Evolutionary conservation across 2,329 filamentous ascomycete species (phyloP).

Genomic region (Periconia macrospinosa): DNA sequence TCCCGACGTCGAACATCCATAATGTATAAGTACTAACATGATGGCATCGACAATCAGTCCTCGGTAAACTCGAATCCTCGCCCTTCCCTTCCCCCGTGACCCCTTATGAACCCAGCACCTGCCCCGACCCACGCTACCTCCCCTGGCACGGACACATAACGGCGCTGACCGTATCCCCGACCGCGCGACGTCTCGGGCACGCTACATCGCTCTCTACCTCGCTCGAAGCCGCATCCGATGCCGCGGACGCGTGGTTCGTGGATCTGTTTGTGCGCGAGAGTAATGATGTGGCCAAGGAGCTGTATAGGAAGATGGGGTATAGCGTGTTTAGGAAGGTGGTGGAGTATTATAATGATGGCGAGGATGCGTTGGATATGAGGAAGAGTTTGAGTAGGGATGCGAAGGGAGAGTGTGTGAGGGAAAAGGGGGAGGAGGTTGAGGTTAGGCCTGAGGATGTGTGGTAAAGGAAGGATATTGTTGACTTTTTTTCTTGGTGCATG

Average conservation of each 20-base stretch:
- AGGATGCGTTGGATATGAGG: conserved; percentile 97
- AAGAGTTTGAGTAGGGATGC: conserved; percentile 84
- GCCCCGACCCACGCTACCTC: conserved; percentile 69
- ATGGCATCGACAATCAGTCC: conserved; percentile 61
- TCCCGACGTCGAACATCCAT: too few relatives aligned
- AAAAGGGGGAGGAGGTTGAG: conserved; percentile 75
- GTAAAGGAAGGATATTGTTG: conserved; percentile 47
- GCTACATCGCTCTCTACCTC: conserved; percentile 80
- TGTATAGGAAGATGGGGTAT: conserved; percentile 90
- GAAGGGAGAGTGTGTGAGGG: conserved; percentile 73
- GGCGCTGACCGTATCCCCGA: conserved; percentile 86
- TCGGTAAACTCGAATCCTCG: conserved; percentile 89
- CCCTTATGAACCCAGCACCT: conserved; percentile 64
- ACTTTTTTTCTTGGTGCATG: too few relatives aligned
- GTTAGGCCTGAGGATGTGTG: conserved; percentile 87
- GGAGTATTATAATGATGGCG: conserved; percentile 92
- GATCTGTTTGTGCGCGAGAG: conserved; percentile 91
- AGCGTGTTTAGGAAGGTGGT: conserved; percentile 86
- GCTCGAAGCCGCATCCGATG: conserved; percentile 80
- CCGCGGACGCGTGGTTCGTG: conserved; percentile 88
- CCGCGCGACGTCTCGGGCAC: conserved; percentile 81
- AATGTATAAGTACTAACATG: neutral
- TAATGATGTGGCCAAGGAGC: conserved; percentile 81
- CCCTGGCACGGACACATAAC: conserved; percentile 99
- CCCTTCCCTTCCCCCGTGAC: conserved; percentile 73